Base-by-base conservation (phyloP, 371 early-diverging fungal genomes). In the Sporodiniella umbellata region DNA sequence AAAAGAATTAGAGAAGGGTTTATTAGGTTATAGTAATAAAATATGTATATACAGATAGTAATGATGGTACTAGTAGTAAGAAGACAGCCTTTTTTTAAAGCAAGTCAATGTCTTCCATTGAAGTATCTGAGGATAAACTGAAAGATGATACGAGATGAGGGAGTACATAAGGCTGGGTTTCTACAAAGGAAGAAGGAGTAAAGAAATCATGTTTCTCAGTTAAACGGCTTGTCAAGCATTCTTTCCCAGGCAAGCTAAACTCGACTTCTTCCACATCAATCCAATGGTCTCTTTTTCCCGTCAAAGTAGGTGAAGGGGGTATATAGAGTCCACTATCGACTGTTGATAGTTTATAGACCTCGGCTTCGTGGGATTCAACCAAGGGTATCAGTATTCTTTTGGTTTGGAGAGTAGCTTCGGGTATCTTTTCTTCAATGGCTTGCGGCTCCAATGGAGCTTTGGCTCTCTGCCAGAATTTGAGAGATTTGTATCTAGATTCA, bases 281-380 rank as follows among this genome's bases (percentile, higher is more conserved):
- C 66, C 64, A 66, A 26, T 66, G 67, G 15, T 70, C 67, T 43
- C 53, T 45, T 47, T 66, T 66, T 8, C 51, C 57, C 15, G 47
- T 17, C 1, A 62, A 51, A n/a, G 51, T 50, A 7, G 72, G 72
- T 33, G 70, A 70, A 4, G 75, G 75, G 4, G 68, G 66, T 35
- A 63, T 55, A 38, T 72, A 72, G 1, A 61, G 25, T 12, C 72
- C 72, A 14, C 60, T 52, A 48, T 65, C 68, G 30, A 72, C 57
- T 8, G 55, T 61, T 0, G 68, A 72, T 23, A 72, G 46, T 39
- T 72, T 61, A 33, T 65, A 72, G 5, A 68, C 53, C 33, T 68
- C 64, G 6, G 48, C 38, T 19, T 56, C 56, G 5, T 50, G 42
- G 0, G 64, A 54, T 50, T 72, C 73, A 43, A 45, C 45, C 11